These are phyloP conservation scores for Candida easanensis DNA, from an alignment of 805 yeast species.

Conservation along the genomic window DNA sequence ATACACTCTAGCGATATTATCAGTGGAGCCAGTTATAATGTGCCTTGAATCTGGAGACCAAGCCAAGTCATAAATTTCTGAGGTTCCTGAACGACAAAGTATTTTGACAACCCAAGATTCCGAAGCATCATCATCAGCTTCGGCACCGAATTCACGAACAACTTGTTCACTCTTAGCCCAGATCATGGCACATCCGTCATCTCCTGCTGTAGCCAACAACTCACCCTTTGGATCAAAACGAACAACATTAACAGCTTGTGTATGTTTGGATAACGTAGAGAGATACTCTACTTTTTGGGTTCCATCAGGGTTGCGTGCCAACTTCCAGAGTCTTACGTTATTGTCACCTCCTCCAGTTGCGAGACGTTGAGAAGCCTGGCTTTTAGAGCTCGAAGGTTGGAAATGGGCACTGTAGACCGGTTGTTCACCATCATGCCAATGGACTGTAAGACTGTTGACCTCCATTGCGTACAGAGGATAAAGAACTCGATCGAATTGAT, in stretches of 20 bases:
- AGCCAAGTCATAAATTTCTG: constrained; percentile 85
- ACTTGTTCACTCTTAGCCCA: constrained; percentile 65
- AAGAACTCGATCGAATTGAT: too few species aligned
- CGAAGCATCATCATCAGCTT: constrained; percentile 45
- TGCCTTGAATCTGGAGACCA: constrained; percentile 88
- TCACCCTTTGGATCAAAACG: constrained; percentile 73
- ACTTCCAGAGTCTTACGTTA: constrained; percentile 53
- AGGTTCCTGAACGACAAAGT: constrained; percentile 54
- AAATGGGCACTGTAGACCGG: constrained; percentile 70
- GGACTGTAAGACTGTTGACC: constrained; percentile 52
- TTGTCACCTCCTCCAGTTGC: constrained; percentile 96
- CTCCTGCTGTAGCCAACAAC: constrained; percentile 85
- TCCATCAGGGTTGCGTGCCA: constrained; percentile 29
- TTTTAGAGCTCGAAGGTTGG: constrained; percentile 40
- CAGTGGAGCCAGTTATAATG: constrained; percentile 90
- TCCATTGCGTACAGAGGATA: constrained; percentile 33
- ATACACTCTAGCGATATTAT: constrained; percentile 73
- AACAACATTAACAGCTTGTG: constrained; percentile 92
- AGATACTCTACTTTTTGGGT: constrained; percentile 60
- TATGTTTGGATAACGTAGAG: constrained; percentile 80
- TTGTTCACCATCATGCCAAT: constrained; percentile 73
- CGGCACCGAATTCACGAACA: constrained; percentile 56
- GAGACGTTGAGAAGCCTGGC: constrained; percentile 41
- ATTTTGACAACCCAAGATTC: constrained; percentile 75
- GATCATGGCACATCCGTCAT: constrained; percentile 83